These are phyloP conservation scores for Linum trigynum DNA, from an alignment of 345 rosid genomes.

Conservation along the genomic window DNA sequence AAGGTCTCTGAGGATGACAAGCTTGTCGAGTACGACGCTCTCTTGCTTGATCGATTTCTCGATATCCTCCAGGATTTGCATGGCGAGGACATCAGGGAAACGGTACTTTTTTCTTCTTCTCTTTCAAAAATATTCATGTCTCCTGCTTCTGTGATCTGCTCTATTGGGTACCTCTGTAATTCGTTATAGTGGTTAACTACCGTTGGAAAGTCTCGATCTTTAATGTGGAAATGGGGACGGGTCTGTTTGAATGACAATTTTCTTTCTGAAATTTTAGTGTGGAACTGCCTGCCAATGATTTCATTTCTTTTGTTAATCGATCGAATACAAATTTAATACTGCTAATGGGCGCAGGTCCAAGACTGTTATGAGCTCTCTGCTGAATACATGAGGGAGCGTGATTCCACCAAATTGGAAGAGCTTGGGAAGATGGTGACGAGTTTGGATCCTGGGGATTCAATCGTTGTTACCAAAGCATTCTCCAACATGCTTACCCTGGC, in stretches of 20 bases:
- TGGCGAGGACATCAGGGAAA: constrained; percentile 92
- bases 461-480: constrained; percentile 81
- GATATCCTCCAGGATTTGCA: constrained; percentile 93
- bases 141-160: not conserved
- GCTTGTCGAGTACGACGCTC: constrained; percentile 87
- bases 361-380: constrained; percentile 91
- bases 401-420: constrained; percentile 72
- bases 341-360: constrained; percentile 55
- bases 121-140: not conserved
- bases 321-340: not conserved
- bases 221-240: not conserved
- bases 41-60: constrained; percentile 89
- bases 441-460: constrained; percentile 95
- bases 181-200: not conserved
- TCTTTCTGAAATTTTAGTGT: constrained; percentile 1
- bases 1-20: constrained; percentile 96
- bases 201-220: not conserved
- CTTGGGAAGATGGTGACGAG: constrained; percentile 76
- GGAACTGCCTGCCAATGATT: not conserved
- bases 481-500: constrained; percentile 97
- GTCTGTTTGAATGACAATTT: not conserved
- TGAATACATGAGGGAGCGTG: constrained; percentile 80
- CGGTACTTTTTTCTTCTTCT: constrained; percentile 31
- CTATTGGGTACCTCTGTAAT: not conserved
- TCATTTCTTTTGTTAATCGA: not conserved